Evolutionary conservation across 2,329 filamentous ascomycete species (phyloP).

Genomic region (Diaporthe caulivora): DNA sequence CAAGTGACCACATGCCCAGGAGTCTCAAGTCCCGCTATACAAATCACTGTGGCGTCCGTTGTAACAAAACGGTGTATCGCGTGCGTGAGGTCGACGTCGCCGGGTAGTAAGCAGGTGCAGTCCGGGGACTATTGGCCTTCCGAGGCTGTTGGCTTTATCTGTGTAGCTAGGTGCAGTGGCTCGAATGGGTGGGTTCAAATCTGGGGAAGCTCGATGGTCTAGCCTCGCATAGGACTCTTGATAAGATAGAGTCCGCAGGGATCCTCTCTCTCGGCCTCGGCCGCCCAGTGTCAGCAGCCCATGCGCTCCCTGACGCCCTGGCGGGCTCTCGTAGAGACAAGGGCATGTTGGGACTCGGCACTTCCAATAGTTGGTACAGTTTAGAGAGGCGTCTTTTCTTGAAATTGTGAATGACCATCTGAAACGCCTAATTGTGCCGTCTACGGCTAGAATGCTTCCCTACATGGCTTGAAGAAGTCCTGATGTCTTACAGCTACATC

Average conservation of each 20-base stretch:
- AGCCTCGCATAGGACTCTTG: conserved; percentile 1
- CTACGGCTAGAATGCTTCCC: neutral
- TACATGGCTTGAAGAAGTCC: too few relatives aligned
- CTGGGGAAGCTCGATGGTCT: conserved; percentile 20
- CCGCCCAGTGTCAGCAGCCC: neutral
- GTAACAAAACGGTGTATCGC: neutral
- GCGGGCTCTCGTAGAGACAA: neutral
- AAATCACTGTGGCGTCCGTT: neutral
- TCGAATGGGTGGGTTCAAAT: conserved; percentile 18
- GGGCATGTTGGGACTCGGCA: neutral
- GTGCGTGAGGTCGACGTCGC: neutral
- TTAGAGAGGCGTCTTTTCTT: neutral
- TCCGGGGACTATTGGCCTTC: neutral
- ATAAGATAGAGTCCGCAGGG: conserved; percentile 10
- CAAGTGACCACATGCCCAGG: neutral
- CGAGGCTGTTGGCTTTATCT: neutral
- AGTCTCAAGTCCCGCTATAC: neutral
- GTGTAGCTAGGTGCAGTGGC: neutral
- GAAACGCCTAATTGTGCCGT: neutral
- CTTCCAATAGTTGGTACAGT: neutral
- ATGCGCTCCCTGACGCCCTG: neutral
- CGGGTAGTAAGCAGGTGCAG: conserved; percentile 9
- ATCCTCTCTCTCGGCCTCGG: neutral
- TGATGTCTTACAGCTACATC: too few relatives aligned
- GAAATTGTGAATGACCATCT: neutral